These are phyloP conservation scores for Mortierella sp. DNA, from an alignment of 371 early-diverging fungal genomes.

Conservation along the genomic window DNA sequence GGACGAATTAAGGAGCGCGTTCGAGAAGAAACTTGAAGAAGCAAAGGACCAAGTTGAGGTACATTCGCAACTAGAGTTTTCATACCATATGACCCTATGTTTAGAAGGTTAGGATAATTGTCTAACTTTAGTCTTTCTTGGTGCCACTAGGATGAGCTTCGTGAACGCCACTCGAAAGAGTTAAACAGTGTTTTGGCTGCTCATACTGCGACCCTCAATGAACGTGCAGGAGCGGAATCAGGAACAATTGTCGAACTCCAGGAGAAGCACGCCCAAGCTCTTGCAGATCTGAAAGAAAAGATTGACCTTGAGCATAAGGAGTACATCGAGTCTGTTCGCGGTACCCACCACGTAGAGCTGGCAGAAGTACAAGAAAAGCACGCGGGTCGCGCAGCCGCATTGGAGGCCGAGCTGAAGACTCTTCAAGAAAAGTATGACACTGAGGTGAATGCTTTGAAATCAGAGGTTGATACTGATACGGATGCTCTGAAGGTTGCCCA, in stretches of 20 bases:
- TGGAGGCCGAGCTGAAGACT: conserved; percentile 39
- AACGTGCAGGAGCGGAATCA: conserved; percentile 52
- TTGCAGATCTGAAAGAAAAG: conserved; percentile 39
- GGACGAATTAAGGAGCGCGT: conserved; percentile 32
- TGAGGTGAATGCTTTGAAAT: conserved; percentile 21
- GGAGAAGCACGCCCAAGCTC: conserved; percentile 27
- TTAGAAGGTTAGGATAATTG: not conserved
- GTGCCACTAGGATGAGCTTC: conserved; percentile 28
- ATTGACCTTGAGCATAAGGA: conserved; percentile 45
- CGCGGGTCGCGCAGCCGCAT: conserved; percentile 13
- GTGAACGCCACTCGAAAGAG: conserved; percentile 49
- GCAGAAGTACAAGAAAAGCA: conserved; percentile 31
- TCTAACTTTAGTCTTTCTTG: not conserved
- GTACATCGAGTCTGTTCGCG: conserved; percentile 24
- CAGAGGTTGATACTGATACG: conserved; percentile 2
- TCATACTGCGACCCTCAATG: conserved; percentile 49
- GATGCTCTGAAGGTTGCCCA: conserved; percentile 42
- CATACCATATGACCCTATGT: not conserved
- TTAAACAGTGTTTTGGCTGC: conserved; percentile 36
- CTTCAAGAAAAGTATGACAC: conserved; percentile 38
- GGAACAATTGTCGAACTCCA: conserved; percentile 40
- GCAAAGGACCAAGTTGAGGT: conserved; percentile 53
- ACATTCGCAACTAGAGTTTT: not conserved
- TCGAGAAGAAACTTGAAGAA: conserved; percentile 46
- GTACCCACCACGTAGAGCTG: conserved; percentile 29